A percentile compares a stretch with the other conserved stretches of the same genome.
These are phyloP conservation scores for Domatiomyces catenatus DNA, from an alignment of 2,329 filamentous ascomycete genomes.

Conservation along the genomic window DNA sequence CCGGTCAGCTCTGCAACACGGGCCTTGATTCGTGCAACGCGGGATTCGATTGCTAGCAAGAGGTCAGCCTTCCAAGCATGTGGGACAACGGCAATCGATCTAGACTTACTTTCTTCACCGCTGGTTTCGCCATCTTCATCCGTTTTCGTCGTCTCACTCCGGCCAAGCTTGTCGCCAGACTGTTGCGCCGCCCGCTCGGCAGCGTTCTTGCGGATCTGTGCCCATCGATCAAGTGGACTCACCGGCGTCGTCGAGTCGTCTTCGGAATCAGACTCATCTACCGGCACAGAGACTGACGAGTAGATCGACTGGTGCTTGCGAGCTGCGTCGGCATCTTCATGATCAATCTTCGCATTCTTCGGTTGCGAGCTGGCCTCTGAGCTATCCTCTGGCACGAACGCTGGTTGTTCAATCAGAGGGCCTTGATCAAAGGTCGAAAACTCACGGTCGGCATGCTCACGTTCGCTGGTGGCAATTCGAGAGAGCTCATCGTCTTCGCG, in stretches of 20 bases:
- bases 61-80: constrained; percentile 16
- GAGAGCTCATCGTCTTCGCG: constrained; percentile 43
- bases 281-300: constrained; percentile 5
- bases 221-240: constrained; percentile 64
- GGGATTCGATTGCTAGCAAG: constrained; percentile 72
- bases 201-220: constrained; percentile 88
- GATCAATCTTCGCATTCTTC: background rate
- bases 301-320: constrained; percentile 12
- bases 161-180: constrained; percentile 43
- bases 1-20: constrained; percentile 87
- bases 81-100: background rate
- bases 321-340: constrained; percentile 7
- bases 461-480: constrained; percentile 40
- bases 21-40: constrained; percentile 93
- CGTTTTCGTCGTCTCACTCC: constrained; percentile 41
- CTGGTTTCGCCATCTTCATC: constrained; percentile 74
- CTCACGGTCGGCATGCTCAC: constrained; percentile 30
- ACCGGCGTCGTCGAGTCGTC: constrained; percentile 14
- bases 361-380: constrained; percentile 17
- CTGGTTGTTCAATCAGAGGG: constrained; percentile 70
- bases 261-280: constrained; percentile 9
- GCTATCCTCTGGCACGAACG: constrained; percentile 52
- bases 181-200: constrained; percentile 59
- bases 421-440: constrained; percentile 72
- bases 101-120: constrained; percentile 73